Evolutionary conservation across 2,329 filamentous ascomycete species (phyloP).

Genomic region (Sporothrix luriei): DNA sequence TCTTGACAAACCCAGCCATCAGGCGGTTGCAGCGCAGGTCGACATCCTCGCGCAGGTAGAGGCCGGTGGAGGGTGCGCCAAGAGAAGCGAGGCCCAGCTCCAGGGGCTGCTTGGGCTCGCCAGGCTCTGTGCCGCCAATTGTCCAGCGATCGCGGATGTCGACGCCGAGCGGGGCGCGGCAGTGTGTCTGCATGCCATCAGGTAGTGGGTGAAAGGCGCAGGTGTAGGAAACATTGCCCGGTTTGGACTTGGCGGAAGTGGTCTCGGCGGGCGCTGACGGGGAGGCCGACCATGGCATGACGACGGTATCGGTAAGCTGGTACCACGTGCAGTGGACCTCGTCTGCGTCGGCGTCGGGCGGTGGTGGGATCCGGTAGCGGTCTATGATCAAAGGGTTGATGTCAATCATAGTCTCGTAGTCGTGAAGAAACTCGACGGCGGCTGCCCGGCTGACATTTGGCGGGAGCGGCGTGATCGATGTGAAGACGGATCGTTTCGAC

Average conservation of each 20-base stretch:
- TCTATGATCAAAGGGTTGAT: slow-evolving; percentile 81
- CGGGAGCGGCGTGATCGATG: slow-evolving; percentile 77
- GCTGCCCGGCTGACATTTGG: slow-evolving; percentile 65
- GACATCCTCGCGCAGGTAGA: slow-evolving; percentile 85
- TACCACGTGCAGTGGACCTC: slow-evolving; percentile 78
- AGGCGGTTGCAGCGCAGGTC: slow-evolving; percentile 79
- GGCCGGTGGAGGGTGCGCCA: slow-evolving; percentile 64
- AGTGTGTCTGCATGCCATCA: slow-evolving; percentile 76
- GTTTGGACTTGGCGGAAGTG: slow-evolving; percentile 56
- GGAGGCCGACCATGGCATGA: slow-evolving; percentile 54
- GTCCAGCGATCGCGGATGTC: slow-evolving; percentile 79
- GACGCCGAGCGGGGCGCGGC: slow-evolving; percentile 78
- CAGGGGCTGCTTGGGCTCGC: slow-evolving; percentile 65
- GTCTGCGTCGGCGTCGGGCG: slow-evolving; percentile 66
- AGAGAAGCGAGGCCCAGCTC: slow-evolving; percentile 64
- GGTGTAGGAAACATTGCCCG: slow-evolving; percentile 73
- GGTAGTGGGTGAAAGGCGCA: slow-evolving; percentile 77
- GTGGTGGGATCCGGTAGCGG: slow-evolving; percentile 68
- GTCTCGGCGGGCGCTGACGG: neutral
- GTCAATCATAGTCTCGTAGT: slow-evolving; percentile 82
- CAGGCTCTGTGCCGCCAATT: slow-evolving; percentile 70
- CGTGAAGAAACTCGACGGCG: slow-evolving; percentile 75
- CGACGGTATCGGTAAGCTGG: slow-evolving; percentile 73
- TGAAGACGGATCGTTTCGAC: slow-evolving; percentile 72
- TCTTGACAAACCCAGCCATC: slow-evolving; percentile 76